Base-by-base conservation (phyloP, 805 yeast genomes). In the Candida ficus region DNA sequence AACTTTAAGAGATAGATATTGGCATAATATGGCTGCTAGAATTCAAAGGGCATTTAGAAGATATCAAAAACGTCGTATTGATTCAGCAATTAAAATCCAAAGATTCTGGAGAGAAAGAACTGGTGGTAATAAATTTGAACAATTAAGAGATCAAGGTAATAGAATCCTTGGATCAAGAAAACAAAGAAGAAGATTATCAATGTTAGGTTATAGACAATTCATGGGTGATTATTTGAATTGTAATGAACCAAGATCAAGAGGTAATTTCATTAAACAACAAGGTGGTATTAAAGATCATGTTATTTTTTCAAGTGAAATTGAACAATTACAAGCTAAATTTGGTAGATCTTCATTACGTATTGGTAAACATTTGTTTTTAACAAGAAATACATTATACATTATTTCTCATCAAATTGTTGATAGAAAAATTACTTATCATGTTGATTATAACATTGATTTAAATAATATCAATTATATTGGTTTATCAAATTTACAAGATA, bases 11-110 rank as follows among this genome's bases (percentile, higher is more conserved):
- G 99, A 93, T 56, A 84, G 81, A 67, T 93, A 89, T 60, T 93
- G 99, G 98, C 91, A 88, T 57, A 87, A 86, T 53, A 93, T 93
- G 95, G 99, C 99, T 5, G 90, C 95, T 4, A 78, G 95, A 54
- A 91, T 93, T 52, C 99, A 93, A 69, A 78, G 97, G 50, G 98
- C 99, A 4, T 89, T 97, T 86, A 76, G 99, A 68, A 72, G 86
- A 53, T 86, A 83, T 58, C 67, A 80, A 46, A 80, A 79, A 61
- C 74, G 86, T 57, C 81, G 90, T 66, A 83, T 81, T 42, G 95
- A 87, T 54, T 89, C 95, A 19, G 97, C 96, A 2, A 78, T 75
- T 43, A 74, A 71, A 39, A 78, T 88, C 32, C 97, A 90, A 64
- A 74, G 81, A 46, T 79, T 85, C 35, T 87, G 95, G 83, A 78